Evolutionary conservation across 176 grass and related monocot genomes (phyloP).

Genomic region (Avena sativa): DNA sequence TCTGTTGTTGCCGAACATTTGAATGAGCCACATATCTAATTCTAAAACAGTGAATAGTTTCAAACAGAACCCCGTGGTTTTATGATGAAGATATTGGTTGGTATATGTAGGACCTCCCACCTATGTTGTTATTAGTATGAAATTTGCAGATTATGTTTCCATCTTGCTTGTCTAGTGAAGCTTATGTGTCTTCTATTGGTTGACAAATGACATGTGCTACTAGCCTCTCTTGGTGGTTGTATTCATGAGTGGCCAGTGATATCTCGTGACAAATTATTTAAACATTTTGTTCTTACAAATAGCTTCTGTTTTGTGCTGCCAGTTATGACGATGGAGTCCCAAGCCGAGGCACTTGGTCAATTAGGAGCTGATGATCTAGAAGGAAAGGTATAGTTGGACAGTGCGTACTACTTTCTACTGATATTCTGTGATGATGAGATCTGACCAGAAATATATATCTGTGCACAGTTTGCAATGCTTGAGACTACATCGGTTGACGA

Average conservation of each 20-base stretch:
- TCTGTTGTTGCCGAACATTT: not conserved
- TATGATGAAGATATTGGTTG: not conserved
- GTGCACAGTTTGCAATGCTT: conserved; percentile 82
- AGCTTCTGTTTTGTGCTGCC: conserved; percentile 38
- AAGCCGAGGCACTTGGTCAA: conserved; percentile 95
- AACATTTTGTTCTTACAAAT: conserved; percentile 1
- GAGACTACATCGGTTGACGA: conserved; percentile 86
- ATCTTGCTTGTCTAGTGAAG: conserved; percentile 20
- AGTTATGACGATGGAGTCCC: conserved; percentile 99
- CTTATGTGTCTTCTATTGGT: conserved; percentile 25
- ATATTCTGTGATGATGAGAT: conserved; percentile 12
- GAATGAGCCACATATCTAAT: not conserved
- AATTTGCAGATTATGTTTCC: conserved; percentile 10
- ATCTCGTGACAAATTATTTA: not conserved
- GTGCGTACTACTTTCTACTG: not conserved
- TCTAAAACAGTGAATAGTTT: conserved; percentile 8
- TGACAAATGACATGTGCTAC: conserved; percentile 25
- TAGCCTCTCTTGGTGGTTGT: conserved; percentile 13
- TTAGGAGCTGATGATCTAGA: conserved; percentile 90
- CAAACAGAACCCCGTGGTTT: not conserved
- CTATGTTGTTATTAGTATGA: conserved; percentile 1
- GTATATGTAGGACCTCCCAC: not conserved
- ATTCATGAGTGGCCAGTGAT: conserved; percentile 17
- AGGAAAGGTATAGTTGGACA: conserved; percentile 74
- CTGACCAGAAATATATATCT: conserved; percentile 28